Evolutionary conservation across 805 yeast genomes (phyloP), one percentile per base, ranked within the genome.

Genomic region (Metschnikowia gelsemii): DNA sequence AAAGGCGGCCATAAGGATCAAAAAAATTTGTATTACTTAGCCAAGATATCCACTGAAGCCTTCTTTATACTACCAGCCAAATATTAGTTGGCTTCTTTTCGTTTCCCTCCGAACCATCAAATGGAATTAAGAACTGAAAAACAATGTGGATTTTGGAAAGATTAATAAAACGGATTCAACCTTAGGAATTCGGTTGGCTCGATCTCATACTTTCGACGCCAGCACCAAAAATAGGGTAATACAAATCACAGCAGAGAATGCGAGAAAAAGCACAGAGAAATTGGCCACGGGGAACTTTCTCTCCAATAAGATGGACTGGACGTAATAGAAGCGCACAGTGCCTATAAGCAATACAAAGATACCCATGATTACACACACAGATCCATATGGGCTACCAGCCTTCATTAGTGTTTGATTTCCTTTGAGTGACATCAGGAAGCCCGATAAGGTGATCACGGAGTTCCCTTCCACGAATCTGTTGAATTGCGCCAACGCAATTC

Each of bases 401-500:
- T 20, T 11, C 21, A 27, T 34, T 5, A 28, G 37, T 19, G 25
- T n/a, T 3, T 19, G 11, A 11, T 35, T 33, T 13, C 40, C 40
- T 14, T 35, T 23, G 8, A 28, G 42, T 4, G 30, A 27, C 3
- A 36, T 32, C 24, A 17, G 29, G 19, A 23, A 36, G 3, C 38
- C 45, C 2, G 32, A 24, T 5, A 47, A 29, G 9, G 22, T n/a
- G 8, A 44, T 24, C 18, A 27, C 32, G 2, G 45, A 29, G 5
- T 38, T 22, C 5, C 28, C 32, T 17, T 34, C 45, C 13, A 37
- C 37, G 31, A 46, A 47, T 7, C 41, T 35, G 43, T 39, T 33
- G 30, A 50, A 30, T 30, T 50, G 54, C 9, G 45, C 42, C 17
- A 50, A 34, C 5, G 47, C 51, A 8, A 47, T 38, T 2, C 55